These are phyloP conservation scores for Phytophthora gonapodyides DNA, from an alignment of 352 stramenopile genomes.

Conservation along the genomic window DNA sequence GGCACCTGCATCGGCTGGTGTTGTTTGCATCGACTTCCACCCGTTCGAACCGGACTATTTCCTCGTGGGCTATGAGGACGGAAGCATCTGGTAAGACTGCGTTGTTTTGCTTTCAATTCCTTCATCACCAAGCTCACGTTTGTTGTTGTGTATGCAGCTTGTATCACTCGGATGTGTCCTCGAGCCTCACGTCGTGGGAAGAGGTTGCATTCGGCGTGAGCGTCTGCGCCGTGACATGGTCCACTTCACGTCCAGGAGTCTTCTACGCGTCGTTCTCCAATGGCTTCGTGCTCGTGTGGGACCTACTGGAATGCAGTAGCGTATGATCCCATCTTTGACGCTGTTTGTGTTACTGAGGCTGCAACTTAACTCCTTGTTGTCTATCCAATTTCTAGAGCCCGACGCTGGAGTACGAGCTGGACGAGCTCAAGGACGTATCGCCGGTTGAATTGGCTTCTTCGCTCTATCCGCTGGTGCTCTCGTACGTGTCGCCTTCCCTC, in stretches of 20 bases:
- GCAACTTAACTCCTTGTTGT: neutral
- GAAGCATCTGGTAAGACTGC: slow-evolving; percentile 44
- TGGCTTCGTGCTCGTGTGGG: slow-evolving; percentile 53
- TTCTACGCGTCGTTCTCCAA: slow-evolving; percentile 66
- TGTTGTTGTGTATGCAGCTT: slow-evolving; percentile 36
- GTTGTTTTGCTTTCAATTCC: neutral
- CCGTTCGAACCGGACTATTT: slow-evolving; percentile 57
- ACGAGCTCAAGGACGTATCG: slow-evolving; percentile 15
- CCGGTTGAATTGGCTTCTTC: slow-evolving; percentile 37
- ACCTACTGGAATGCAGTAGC: slow-evolving; percentile 50
- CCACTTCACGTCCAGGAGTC: slow-evolving; percentile 47
- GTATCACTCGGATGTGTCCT: slow-evolving; percentile 42
- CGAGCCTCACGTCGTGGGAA: slow-evolving; percentile 56
- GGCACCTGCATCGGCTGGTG: slow-evolving; percentile 20
- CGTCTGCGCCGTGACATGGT: slow-evolving; percentile 56
- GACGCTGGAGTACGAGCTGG: slow-evolving; percentile 40
- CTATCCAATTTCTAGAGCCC: slow-evolving; percentile 26
- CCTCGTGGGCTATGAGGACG: slow-evolving; percentile 68
- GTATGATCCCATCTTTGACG: slow-evolving; percentile 21
- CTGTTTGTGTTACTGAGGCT: neutral
- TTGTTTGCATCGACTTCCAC: slow-evolving; percentile 61
- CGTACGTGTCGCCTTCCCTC: slow-evolving; percentile 31
- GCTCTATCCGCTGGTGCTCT: slow-evolving; percentile 47
- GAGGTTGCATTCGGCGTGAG: slow-evolving; percentile 50
- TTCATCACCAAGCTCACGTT: neutral